Evolutionary conservation across 169 alveolate genomes (phyloP).

Genomic region (Plasmodium ovale): DNA sequence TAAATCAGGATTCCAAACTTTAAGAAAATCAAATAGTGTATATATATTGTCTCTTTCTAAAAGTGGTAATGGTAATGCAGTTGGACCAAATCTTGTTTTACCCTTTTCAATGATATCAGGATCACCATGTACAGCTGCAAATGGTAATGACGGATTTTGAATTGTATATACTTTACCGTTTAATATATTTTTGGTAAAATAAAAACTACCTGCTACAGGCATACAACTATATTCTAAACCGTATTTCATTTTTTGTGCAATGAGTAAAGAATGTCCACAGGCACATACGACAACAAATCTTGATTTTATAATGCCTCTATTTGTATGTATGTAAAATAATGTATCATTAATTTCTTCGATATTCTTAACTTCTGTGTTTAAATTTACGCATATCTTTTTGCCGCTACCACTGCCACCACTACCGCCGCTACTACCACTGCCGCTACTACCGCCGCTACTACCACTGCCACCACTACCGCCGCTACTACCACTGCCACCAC

Average conservation of each 20-base stretch:
- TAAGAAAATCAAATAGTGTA: slow-evolving; percentile 84
- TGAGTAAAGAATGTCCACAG: slow-evolving; percentile 89
- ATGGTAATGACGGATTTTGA: slow-evolving; percentile 89
- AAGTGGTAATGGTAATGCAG: slow-evolving; percentile 90
- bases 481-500: neutral
- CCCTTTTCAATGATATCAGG: slow-evolving; percentile 86
- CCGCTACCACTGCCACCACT: neutral
- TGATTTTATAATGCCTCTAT: slow-evolving; percentile 79
- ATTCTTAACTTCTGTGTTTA: slow-evolving; percentile 82
- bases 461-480: too few species aligned
- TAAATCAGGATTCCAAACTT: slow-evolving; percentile 84
- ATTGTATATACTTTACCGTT: slow-evolving; percentile 90
- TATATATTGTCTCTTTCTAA: slow-evolving; percentile 86
- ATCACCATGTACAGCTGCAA: slow-evolving; percentile 92
- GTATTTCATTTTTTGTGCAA: slow-evolving; percentile 88
- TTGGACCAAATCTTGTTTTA: slow-evolving; percentile 89
- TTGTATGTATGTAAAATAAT: slow-evolving; percentile 77
- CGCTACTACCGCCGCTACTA: too few species aligned
- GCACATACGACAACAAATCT: slow-evolving; percentile 90
- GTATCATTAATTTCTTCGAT: slow-evolving; percentile 77
- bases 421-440: too few species aligned
- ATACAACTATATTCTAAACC: slow-evolving; percentile 88
- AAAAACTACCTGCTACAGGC: slow-evolving; percentile 91
- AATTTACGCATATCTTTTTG: slow-evolving; percentile 74
- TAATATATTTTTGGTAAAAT: slow-evolving; percentile 84